phyloP scores from a whole-genome alignment of 2,329 filamentous ascomycete species.

The Didymella sp. region DNA sequence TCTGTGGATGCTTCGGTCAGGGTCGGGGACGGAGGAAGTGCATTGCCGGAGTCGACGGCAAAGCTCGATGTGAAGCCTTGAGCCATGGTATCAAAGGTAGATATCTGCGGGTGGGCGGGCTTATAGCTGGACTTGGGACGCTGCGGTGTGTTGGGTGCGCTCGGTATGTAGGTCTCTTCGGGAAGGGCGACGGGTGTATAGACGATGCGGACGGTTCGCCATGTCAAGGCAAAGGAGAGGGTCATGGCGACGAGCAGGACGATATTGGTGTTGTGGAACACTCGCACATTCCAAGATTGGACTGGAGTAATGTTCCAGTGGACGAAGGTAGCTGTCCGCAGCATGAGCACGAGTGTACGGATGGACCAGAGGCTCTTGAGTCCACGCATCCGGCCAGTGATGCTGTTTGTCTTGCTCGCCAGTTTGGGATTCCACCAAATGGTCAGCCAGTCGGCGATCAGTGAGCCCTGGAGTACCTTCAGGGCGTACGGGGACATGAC shows the following conservation, averaged over 20 bases:
- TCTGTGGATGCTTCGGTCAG: constrained; percentile 33
- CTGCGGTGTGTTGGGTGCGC: constrained; percentile 26
- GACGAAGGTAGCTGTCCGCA: constrained; percentile 57
- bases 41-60: constrained; percentile 38
- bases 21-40: constrained; percentile 45
- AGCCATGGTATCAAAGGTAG: constrained; percentile 45
- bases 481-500: constrained; percentile 32
- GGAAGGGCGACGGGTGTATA: constrained; percentile 50
- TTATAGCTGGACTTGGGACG: constrained; percentile 35
- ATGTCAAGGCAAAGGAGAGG: constrained; percentile 37
- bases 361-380: constrained; percentile 71
- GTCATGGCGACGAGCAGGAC: constrained; percentile 56
- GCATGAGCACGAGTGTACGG: constrained; percentile 65
- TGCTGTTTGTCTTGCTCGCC: constrained; percentile 66
- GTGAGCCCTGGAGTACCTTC: constrained; percentile 39
- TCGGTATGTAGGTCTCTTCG: constrained; percentile 36
- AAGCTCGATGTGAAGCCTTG: constrained; percentile 51
- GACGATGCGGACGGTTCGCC: constrained; percentile 65
- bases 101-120: constrained; percentile 33
- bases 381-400: constrained; percentile 61
- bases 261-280: constrained; percentile 61
- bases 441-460: constrained; percentile 60
- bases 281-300: constrained; percentile 28
- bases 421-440: constrained; percentile 75
- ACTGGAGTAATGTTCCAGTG: constrained; percentile 33